Evolutionary conservation across 345 rosid species (phyloP).

Genomic region (Sisymbrium irio): DNA sequence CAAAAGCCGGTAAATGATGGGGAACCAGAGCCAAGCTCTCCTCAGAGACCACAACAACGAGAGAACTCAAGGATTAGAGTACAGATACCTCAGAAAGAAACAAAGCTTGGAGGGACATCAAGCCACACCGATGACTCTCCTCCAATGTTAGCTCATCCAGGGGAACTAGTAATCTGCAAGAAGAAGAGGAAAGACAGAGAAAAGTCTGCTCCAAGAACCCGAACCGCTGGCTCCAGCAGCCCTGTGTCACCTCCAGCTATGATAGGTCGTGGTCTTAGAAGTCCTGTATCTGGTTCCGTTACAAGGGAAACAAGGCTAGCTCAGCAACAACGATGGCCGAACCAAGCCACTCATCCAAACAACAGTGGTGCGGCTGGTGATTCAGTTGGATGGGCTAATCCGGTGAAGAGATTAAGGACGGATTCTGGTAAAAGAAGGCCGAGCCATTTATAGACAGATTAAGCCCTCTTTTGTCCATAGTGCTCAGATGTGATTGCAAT

Average conservation of each 20-base stretch:
- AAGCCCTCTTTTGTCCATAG: slow-evolving; percentile 19
- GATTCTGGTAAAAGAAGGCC: slow-evolving; percentile 93
- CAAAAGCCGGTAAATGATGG: slow-evolving; percentile 53
- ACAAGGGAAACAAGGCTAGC: slow-evolving; percentile 57
- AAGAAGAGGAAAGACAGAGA: slow-evolving; percentile 99
- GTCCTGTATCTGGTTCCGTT: slow-evolving; percentile 50
- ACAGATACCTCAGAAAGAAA: slow-evolving; percentile 65
- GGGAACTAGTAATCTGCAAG: slow-evolving; percentile 94
- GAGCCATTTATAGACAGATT: slow-evolving; percentile 60
- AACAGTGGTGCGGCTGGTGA: slow-evolving; percentile 52
- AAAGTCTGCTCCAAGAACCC: slow-evolving; percentile 55
- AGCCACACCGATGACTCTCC: slow-evolving; percentile 69
- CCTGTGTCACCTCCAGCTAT: slow-evolving; percentile 72
- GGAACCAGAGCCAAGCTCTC: slow-evolving; percentile 52
- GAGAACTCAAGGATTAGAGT: slow-evolving; percentile 77
- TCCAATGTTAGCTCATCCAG: slow-evolving; percentile 72
- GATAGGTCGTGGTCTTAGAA: slow-evolving; percentile 57
- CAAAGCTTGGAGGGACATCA: slow-evolving; percentile 43
- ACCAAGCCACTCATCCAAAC: slow-evolving; percentile 56
- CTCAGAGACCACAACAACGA: slow-evolving; percentile 52
- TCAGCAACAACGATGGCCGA: slow-evolving; percentile 75
- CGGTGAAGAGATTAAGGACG: slow-evolving; percentile 92
- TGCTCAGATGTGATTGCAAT: slow-evolving; percentile 8
- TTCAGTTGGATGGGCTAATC: slow-evolving; percentile 96
- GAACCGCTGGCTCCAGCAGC: slow-evolving; percentile 65